These are phyloP conservation scores for Stagonosporopsis tanaceti DNA, from an alignment of 2,329 filamentous ascomycete species.

Conservation along the genomic window DNA sequence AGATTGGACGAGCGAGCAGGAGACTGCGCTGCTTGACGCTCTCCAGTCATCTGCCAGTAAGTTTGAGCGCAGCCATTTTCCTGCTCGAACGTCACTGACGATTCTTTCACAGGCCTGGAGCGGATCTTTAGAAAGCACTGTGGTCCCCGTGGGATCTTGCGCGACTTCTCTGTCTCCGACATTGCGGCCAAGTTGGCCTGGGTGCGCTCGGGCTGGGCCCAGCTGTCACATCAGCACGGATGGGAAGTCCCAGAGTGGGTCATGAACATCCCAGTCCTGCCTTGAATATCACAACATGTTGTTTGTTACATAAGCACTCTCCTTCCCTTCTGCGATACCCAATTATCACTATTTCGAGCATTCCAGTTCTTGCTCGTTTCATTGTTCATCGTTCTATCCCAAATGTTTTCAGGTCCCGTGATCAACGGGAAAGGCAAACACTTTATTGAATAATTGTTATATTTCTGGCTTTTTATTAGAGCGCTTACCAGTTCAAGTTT, in stretches of 20 bases:
- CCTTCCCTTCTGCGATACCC: background rate
- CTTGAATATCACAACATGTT: conserved; percentile 7
- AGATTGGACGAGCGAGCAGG: conserved; percentile 45
- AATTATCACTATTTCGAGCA: background rate
- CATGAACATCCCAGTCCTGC: conserved; percentile 35
- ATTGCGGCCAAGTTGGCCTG: conserved; percentile 11
- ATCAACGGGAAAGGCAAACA: too few relatives aligned
- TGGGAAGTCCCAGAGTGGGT: conserved; percentile 40
- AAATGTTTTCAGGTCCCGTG: too few relatives aligned
- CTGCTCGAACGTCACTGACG: background rate
- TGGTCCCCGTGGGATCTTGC: conserved; percentile 29
- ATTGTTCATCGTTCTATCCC: too few relatives aligned
- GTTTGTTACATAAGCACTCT: background rate
- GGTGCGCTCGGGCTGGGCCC: conserved; percentile 28
- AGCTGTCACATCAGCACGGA: conserved; percentile 24
- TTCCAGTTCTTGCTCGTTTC: background rate
- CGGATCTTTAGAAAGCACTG: conserved; percentile 41
- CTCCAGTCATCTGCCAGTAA: conserved; percentile 37
- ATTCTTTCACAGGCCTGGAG: conserved; percentile 30
- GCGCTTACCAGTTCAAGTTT: too few relatives aligned
- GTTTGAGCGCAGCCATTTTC: conserved; percentile 1
- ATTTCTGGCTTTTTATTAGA: too few relatives aligned
- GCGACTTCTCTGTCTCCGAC: conserved; percentile 40
- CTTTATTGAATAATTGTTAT: too few relatives aligned
- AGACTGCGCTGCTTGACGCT: conserved; percentile 44